These are phyloP conservation scores for Yamadazyma diddensiae DNA, from an alignment of 1,139 yeast genomes.

Conservation along the genomic window DNA sequence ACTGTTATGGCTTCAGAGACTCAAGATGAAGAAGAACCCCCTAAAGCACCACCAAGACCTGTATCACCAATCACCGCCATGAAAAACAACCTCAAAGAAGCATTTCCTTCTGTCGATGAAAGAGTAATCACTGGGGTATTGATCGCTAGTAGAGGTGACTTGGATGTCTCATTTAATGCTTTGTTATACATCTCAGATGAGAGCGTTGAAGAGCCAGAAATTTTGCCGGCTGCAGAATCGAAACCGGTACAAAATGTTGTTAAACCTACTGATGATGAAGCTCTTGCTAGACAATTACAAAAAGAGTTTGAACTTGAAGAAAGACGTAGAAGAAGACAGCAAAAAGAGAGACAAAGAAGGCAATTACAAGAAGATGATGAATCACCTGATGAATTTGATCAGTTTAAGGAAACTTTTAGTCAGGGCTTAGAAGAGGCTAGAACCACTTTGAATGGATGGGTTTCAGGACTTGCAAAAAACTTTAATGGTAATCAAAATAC, in stretches of 20 bases:
- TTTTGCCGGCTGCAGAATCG: constrained; percentile 18
- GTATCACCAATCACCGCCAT: constrained; percentile 53
- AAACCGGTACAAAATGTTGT: constrained; percentile 11
- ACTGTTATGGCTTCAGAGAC: constrained; percentile 1
- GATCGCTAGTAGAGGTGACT: constrained; percentile 77
- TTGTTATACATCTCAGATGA: constrained; percentile 76
- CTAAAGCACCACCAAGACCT: constrained; percentile 75
- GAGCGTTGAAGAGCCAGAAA: constrained; percentile 59
- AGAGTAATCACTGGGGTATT: constrained; percentile 72
- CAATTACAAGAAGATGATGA: constrained; percentile 42
- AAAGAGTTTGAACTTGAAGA: constrained; percentile 59
- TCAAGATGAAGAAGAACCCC: constrained; percentile 36
- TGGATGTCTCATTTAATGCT: constrained; percentile 89
- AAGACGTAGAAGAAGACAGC: constrained; percentile 27
- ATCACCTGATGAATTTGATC: constrained; percentile 63
- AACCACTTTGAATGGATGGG: constrained; percentile 77
- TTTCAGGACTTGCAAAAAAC: constrained; percentile 66
- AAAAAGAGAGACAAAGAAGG: constrained; percentile 19
- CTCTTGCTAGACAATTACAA: constrained; percentile 77
- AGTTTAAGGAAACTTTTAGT: constrained; percentile 64
- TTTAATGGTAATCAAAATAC: constrained; percentile 27
- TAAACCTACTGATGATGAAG: constrained; percentile 60
- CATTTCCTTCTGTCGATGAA: constrained; percentile 76
- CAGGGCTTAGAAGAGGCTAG: constrained; percentile 86
- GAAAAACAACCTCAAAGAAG: constrained; percentile 62